Evolutionary conservation across 345 rosid genomes (phyloP).

Genomic region (Ceriops decandra): DNA sequence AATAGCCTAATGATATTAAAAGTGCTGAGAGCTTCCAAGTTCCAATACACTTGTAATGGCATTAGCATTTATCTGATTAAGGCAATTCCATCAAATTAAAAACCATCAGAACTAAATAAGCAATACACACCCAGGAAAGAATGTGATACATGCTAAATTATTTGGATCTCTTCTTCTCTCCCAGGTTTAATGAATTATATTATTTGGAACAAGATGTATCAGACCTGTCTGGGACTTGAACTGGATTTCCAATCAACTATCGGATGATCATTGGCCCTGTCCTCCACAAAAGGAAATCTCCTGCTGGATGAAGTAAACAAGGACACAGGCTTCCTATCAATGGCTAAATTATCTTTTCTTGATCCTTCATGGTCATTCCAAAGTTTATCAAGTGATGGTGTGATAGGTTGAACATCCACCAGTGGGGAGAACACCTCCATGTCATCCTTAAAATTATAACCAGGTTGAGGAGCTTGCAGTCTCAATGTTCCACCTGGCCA

Average conservation of each 20-base stretch:
- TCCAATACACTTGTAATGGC: neutral
- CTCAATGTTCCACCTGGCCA: constrained; percentile 71
- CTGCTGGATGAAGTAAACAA: constrained; percentile 63
- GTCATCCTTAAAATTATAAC: constrained; percentile 72
- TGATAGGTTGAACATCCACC: constrained; percentile 69
- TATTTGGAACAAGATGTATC: constrained; percentile 14
- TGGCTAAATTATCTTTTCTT: constrained; percentile 47
- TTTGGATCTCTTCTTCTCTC: neutral
- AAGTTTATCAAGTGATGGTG: constrained; percentile 70
- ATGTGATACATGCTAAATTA: neutral
- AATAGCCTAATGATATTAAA: neutral
- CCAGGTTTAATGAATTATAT: neutral
- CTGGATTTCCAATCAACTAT: constrained; percentile 77
- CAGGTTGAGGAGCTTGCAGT: constrained; percentile 66
- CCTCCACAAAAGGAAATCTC: constrained; percentile 64
- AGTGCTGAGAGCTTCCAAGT: neutral
- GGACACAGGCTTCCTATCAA: constrained; percentile 68
- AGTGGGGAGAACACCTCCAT: constrained; percentile 96
- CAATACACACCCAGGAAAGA: neutral
- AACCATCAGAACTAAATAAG: neutral
- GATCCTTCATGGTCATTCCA: constrained; percentile 62
- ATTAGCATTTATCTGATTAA: neutral
- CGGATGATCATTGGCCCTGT: constrained; percentile 57
- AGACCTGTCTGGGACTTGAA: constrained; percentile 71
- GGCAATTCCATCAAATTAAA: neutral